Percentiles rank a stretch among this genome's conserved stretches.
phyloP scores from a whole-genome alignment of 768 basidiomycete species.

The Calvatia gigantea region DNA sequence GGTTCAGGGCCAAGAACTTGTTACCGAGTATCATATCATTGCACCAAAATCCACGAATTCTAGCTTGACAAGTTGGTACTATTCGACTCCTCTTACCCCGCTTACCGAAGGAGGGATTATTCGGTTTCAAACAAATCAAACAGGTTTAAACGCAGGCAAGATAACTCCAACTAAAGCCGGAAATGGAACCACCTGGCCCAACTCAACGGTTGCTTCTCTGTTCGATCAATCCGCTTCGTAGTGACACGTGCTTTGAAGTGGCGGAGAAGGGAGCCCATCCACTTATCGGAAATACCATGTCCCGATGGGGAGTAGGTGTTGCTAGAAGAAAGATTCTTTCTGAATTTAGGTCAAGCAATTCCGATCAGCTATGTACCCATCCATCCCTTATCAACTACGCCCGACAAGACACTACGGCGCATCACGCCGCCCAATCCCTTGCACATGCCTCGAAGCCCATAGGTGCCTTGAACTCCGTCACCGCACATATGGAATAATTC shows the following conservation, averaged over 20 bases:
- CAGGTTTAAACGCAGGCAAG: no score
- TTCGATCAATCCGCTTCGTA: background rate
- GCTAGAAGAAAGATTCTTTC: background rate
- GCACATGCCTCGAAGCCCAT: no score
- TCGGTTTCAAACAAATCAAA: no score
- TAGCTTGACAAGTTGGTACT: background rate
- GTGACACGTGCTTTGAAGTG: constrained; percentile 1
- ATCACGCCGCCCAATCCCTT: no score
- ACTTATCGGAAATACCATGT: background rate
- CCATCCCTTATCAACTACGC: background rate
- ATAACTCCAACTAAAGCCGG: no score
- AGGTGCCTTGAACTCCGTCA: background rate
- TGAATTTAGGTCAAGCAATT: background rate
- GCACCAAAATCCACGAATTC: background rate
- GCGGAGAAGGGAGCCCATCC: background rate
- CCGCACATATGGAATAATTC: background rate
- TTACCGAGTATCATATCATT: background rate
- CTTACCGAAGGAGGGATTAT: no score
- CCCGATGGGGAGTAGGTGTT: no score
- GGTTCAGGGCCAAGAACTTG: background rate
- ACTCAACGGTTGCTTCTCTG: background rate
- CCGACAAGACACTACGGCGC: no score
- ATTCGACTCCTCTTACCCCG: no score
- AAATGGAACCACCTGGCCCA: background rate
- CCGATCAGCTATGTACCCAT: background rate